phyloP scores from a whole-genome alignment of 306 rosid genomes.

The Sphenostylis stenocarpa region DNA sequence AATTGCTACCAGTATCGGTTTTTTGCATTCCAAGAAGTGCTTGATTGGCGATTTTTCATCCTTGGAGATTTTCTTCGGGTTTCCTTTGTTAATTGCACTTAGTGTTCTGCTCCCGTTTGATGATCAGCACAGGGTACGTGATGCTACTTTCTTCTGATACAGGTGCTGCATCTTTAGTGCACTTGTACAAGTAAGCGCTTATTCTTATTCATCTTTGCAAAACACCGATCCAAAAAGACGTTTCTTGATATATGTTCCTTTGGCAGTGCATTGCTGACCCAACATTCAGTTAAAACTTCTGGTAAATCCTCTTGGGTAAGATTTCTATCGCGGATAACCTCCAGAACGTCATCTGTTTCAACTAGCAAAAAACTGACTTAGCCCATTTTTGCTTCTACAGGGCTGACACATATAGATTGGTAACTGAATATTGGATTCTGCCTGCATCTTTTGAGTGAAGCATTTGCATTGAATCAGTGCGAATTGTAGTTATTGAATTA shows the following conservation, averaged over 20 bases:
- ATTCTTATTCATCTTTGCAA: background rate
- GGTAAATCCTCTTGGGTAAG: slow-evolving; percentile 66
- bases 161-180: slow-evolving; percentile 87
- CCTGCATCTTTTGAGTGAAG: slow-evolving; percentile 55
- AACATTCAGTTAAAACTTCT: slow-evolving; percentile 54
- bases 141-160: slow-evolving; percentile 78
- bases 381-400: slow-evolving; percentile 44
- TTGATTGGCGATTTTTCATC: slow-evolving; percentile 88
- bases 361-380: background rate
- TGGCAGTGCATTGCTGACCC: slow-evolving; percentile 78
- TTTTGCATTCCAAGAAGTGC: slow-evolving; percentile 96
- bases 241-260: slow-evolving; percentile 30
- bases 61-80: slow-evolving; percentile 92
- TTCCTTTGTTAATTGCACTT: slow-evolving; percentile 97
- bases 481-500: slow-evolving; percentile 38
- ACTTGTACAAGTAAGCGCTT: slow-evolving; percentile 65
- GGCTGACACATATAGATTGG: slow-evolving; percentile 49
- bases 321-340: background rate
- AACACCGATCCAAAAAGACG: background rate
- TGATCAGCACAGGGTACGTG: slow-evolving; percentile 78
- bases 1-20: slow-evolving; percentile 79
- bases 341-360: background rate
- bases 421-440: slow-evolving; percentile 52
- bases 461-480: slow-evolving; percentile 51
- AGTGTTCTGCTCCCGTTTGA: slow-evolving; percentile 65